Conservation (phyloP, 2,329 filamentous ascomycete species). For the Ceratocystis diversiconidia region DNA sequence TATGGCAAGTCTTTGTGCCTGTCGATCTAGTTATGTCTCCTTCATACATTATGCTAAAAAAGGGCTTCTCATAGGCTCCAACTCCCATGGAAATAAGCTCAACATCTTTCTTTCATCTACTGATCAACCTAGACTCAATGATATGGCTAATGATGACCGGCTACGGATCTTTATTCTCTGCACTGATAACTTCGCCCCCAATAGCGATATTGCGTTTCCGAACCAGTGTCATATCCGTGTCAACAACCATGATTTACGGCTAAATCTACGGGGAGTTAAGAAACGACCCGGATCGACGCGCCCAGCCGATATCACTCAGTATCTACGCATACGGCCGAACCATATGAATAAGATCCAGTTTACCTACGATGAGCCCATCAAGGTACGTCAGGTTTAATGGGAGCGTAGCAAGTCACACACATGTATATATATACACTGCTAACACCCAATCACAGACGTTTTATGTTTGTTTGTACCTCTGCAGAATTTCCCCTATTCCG, state of each 20-base stretch:
- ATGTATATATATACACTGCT: not conserved
- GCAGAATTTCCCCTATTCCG: constrained; percentile 55
- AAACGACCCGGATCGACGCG: constrained; percentile 91
- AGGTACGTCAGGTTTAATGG: constrained; percentile 40
- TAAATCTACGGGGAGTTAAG: constrained; percentile 88
- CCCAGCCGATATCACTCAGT: constrained; percentile 76
- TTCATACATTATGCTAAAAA: not conserved
- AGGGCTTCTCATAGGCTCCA: not conserved
- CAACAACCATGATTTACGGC: constrained; percentile 75
- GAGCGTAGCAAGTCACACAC: no score
- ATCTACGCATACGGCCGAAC: constrained; percentile 52
- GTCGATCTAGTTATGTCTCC: not conserved
- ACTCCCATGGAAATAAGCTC: constrained; percentile 27
- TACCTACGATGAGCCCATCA: constrained; percentile 82
- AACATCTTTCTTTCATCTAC: constrained; percentile 34
- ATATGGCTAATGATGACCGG: constrained; percentile 45
- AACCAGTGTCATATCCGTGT: constrained; percentile 85
- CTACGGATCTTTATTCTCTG: constrained; percentile 74
- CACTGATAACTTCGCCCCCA: constrained; percentile 46
- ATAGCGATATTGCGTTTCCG: constrained; percentile 75
- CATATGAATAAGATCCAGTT: constrained; percentile 71
- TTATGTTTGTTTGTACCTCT: constrained; percentile 60
- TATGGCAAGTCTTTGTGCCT: not conserved
- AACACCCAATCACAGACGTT: constrained; percentile 43
- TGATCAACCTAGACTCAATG: constrained; percentile 37